Base-by-base conservation (phyloP, 2,329 filamentous ascomycete genomes). In the Teratosphaeria nubilosa region DNA sequence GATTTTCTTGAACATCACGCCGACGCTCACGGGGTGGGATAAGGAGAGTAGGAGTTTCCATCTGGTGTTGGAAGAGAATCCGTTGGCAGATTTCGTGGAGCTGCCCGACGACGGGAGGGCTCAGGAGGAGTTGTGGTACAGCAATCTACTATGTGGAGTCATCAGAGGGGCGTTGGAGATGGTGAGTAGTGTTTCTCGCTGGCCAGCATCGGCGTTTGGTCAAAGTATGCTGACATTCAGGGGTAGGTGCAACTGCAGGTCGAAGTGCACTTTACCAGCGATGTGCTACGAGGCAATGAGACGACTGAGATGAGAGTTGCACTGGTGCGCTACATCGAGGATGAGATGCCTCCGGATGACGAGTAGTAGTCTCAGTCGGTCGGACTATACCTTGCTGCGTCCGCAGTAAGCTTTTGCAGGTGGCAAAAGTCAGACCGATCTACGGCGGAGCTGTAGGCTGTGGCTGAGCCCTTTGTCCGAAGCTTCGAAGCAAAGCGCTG, bases 121-220 rank as follows among this genome's bases (percentile, higher is more conserved):
- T 3, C 94, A 99, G 74, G 91, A 96, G 69, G 92, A 97, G 76
- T 78, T 99, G 45, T 99, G 94, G 94, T 99, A 95, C 74, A 96
- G 91, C 5, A 99, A 97, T 74, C 95, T 99, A 58, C 82, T 97
- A 51, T 96, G 94, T 67, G 94, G 94, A 51, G 89, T 99, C 51
- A 77, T 99, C 61, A 82, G 94, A 65, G 94, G 94, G 14, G 87
- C 92, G 1, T 75, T 99, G 59, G 94, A 99, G 74, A 99, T 99
- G 94, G 92, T 97, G 69, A 65, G 76, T 68, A 31, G 51, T 25
- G 5, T 45, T 32, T 55, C n/a, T n/a, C 27, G 34, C 11, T 55
- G 10, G 32, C 4, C 14, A 16, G 5, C 14, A 31, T 5, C 20
- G 3, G 53, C 27, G 14, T 32, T n/a, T 13, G 51, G 3, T 20